These are phyloP conservation scores for Mollisiaceae sp. DNA, from an alignment of 2,329 filamentous ascomycete species.

Conservation along the genomic window DNA sequence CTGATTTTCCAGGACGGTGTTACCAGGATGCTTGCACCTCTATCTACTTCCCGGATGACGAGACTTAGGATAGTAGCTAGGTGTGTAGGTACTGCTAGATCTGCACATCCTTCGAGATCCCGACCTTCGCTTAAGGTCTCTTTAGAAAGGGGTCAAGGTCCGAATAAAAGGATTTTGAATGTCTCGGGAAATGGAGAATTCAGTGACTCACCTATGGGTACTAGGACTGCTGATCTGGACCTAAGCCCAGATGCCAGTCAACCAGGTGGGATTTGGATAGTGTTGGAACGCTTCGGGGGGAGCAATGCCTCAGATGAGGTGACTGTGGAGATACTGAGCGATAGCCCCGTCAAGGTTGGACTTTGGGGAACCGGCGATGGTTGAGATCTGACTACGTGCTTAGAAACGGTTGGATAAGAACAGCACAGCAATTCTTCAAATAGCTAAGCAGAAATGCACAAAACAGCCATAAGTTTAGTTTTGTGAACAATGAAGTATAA, in stretches of 20 bases:
- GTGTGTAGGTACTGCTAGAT: constrained; percentile 3
- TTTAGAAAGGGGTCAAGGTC: constrained; percentile 74
- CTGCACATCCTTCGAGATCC: constrained; percentile 20
- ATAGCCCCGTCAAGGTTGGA: constrained; percentile 41
- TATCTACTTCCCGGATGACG: constrained; percentile 35
- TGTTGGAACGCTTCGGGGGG: constrained; percentile 78
- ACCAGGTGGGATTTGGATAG: constrained; percentile 72
- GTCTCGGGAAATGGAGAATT: constrained; percentile 76
- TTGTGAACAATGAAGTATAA: constrained; percentile 14
- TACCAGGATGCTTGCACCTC: constrained; percentile 52
- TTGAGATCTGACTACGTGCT: constrained; percentile 8
- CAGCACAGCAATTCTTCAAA: neutral
- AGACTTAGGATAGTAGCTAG: constrained; percentile 34
- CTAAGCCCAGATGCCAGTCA: constrained; percentile 66
- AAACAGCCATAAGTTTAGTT: neutral
- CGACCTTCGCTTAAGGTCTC: constrained; percentile 68
- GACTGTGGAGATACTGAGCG: constrained; percentile 54
- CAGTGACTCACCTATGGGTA: constrained; percentile 66
- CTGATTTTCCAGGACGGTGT: constrained; percentile 55
- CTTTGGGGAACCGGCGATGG: constrained; percentile 42
- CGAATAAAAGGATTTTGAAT: constrained; percentile 67
- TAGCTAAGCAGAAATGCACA: neutral
- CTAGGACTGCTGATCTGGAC: constrained; percentile 77
- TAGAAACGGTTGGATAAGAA: neutral
- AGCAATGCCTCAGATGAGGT: constrained; percentile 53